Base-by-base conservation (phyloP, 2,329 filamentous ascomycete genomes). In the Xylaria sp. region DNA sequence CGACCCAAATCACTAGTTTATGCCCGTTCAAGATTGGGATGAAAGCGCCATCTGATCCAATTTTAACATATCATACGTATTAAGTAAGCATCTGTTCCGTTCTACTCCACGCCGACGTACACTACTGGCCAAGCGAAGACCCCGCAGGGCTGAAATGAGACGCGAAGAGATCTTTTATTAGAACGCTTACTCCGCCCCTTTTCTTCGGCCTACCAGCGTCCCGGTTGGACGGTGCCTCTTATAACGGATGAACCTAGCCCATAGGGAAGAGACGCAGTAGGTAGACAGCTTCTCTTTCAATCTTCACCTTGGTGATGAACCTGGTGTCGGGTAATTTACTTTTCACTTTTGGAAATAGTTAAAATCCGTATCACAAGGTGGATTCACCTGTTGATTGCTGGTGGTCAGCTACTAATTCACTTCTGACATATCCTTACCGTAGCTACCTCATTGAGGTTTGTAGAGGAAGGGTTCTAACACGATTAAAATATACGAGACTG, bases 91-190 rank as follows among this genome's bases (percentile, higher is more conserved):
- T 31, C 9, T 31, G 28, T 9, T 31, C 28, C 28, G 9, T 14
- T 17, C 25, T 11, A n/a, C 37, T 25, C 23, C 12, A 19, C 15
- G 9, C 21, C 14, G 42, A n/a, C n/a, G n/a, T 15, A 45, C 23
- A 19, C n/a, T 14, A 35, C 31, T 49, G 23, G 19, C 25, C 19
- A 17, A n/a, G 9, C 12, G 21, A 55, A 25, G 37, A n/a, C 57
- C 50, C 50, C 50, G 43, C 57, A 60, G 57, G 57, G 57, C 57
- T 60, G 57, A 60, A 55, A n/a, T 14, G 33, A 38, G 14, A 14
- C 9, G 4, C 5, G n/a, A 15, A 28, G 45, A 9, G 23, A 28
- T 21, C 23, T 47, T 47, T 31, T 47, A 31, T 47, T 47, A 47
- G 45, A 47, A 47, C 6, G 15, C 3, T 31, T 17, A 28, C 50